A percentile compares a stretch with the other conserved stretches of the same genome.
These are phyloP conservation scores for Neurospora crassa DNA, from an alignment of 2,329 filamentous ascomycete species.

Conservation along the genomic window DNA sequence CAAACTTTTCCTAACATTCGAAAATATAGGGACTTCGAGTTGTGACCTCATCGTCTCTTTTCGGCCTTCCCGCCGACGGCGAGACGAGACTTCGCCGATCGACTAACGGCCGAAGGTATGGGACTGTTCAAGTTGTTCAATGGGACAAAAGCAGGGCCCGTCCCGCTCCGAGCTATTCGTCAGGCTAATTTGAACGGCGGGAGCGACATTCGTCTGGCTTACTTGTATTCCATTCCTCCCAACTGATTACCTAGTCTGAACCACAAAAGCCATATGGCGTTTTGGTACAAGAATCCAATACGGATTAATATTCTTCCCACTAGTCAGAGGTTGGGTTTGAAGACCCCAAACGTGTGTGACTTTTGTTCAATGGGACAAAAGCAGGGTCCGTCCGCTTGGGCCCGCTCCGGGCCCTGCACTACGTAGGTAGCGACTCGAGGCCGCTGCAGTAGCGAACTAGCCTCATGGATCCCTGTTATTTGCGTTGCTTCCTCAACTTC, in stretches of 20 bases:
- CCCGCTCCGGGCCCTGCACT: not conserved
- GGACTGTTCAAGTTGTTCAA: not conserved
- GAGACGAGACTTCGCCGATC: not conserved
- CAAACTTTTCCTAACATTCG: not conserved
- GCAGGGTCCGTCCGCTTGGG: not conserved
- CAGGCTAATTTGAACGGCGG: too few relatives aligned
- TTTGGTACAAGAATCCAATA: too few relatives aligned
- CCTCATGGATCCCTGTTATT: not conserved
- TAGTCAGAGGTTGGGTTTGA: too few relatives aligned
- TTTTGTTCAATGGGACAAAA: not conserved
- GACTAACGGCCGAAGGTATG: not conserved
- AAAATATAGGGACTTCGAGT: not conserved
- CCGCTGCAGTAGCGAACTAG: not conserved
- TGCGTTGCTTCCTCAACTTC: not conserved
- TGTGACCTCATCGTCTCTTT: not conserved
- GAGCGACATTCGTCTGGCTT: too few relatives aligned
- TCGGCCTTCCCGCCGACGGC: not conserved
- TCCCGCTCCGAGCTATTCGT: too few relatives aligned
- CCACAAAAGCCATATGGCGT: too few relatives aligned
- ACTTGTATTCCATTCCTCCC: too few relatives aligned
- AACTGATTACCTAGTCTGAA: too few relatives aligned
- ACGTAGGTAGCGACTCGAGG: not conserved
- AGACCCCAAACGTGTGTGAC: too few relatives aligned
- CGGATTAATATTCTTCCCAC: too few relatives aligned
- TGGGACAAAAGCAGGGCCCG: too few relatives aligned